Percentiles rank a stretch among this genome's conserved stretches.
Conservation (phyloP, 164 flowering plant species). For the Euptelea pleiosperma region DNA sequence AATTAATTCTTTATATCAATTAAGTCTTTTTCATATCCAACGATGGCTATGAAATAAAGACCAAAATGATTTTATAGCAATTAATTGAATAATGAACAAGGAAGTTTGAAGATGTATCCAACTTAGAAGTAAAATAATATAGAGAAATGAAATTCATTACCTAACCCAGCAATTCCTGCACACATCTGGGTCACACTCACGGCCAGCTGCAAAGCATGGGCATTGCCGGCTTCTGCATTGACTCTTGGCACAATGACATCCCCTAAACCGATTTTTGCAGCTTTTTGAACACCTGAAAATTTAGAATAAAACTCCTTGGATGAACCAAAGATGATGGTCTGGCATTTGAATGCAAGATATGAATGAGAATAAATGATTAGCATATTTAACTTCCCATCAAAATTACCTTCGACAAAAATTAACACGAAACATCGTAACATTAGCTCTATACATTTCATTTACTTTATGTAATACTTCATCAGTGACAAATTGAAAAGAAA, state of each 20-base stretch:
- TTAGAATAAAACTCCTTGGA: neutral
- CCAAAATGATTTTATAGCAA: neutral
- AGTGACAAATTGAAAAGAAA: conserved; percentile 1
- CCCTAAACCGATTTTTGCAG: conserved; percentile 94
- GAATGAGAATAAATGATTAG: neutral
- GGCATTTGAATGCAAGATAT: neutral
- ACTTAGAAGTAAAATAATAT: neutral
- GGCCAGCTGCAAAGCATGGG: conserved; percentile 98
- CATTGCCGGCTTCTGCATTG: conserved; percentile 98
- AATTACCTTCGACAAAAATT: neutral
- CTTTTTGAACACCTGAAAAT: conserved; percentile 81
- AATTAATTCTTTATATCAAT: no score
- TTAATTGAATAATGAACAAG: neutral
- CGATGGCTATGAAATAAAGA: neutral
- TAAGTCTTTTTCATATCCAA: no score
- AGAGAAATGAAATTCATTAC: conserved; percentile 32
- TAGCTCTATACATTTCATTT: conserved; percentile 2
- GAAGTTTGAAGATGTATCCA: neutral
- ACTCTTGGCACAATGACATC: conserved; percentile 99
- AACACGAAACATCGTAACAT: conserved; percentile 4
- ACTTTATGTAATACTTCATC: neutral
- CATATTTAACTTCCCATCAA: neutral
- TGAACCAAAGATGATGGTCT: neutral
- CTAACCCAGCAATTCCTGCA: conserved; percentile 99
- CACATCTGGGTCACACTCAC: conserved; percentile 99